Conservation (phyloP, 441 rosid genomes). For the Geranium incanum region DNA sequence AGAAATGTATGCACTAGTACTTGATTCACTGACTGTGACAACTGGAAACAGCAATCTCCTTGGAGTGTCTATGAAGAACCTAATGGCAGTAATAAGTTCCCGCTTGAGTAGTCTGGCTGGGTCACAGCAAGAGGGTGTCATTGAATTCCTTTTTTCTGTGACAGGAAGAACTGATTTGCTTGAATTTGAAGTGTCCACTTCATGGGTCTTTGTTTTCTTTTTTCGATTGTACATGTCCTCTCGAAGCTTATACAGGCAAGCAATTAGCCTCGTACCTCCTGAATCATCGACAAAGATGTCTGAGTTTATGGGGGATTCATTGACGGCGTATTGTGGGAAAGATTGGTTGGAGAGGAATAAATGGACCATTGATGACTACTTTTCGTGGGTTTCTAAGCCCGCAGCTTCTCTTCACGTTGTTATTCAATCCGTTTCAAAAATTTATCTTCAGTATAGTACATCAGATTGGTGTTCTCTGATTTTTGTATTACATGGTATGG, state of each 20-base stretch:
- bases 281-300: conserved; percentile 48
- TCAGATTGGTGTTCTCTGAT: conserved; percentile 47
- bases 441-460: conserved; percentile 37
- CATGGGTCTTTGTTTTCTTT: conserved; percentile 63
- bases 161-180: conserved; percentile 31
- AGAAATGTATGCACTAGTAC: conserved; percentile 52
- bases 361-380: conserved; percentile 62
- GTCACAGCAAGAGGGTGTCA: conserved; percentile 36
- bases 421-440: conserved; percentile 43
- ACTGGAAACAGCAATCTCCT: conserved; percentile 63
- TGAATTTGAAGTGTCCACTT: conserved; percentile 34
- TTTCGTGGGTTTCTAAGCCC: conserved; percentile 61
- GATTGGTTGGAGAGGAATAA: conserved; percentile 61
- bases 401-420: conserved; percentile 61
- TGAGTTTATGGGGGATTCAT: conserved; percentile 39
- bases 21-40: conserved; percentile 65
- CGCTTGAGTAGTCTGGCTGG: conserved; percentile 50
- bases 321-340: conserved; percentile 46
- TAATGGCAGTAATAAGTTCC: conserved; percentile 50
- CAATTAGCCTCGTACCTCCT: conserved; percentile 62
- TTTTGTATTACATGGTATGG: conserved; percentile 49
- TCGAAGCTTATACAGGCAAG: conserved; percentile 69
- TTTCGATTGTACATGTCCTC: conserved; percentile 63
- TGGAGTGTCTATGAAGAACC: conserved; percentile 48
- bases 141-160: conserved; percentile 41